Evolutionary conservation across 2,329 filamentous ascomycete species (phyloP), one percentile per base, ranked within the genome.

Genomic region (Neofusicoccum sp.): DNA sequence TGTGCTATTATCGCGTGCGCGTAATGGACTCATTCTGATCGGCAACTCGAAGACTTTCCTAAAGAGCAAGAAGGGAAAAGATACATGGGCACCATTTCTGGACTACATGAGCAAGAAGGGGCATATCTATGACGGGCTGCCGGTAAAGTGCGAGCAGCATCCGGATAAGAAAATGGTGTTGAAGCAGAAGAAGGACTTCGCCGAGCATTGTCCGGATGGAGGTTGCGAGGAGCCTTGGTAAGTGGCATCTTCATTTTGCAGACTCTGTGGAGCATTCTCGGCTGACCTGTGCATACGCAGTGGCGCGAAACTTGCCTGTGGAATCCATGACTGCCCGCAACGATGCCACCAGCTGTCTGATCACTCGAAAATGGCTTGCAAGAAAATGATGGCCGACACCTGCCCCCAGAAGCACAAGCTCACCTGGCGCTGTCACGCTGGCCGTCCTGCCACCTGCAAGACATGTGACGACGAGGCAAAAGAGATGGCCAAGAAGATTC

Each of bases 31-130:
- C 12, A 83, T 92, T n/a, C 79, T 93, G 66, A 84, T 92, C 47
- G 89, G 90, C 0, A 91, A 91, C 69, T 81, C 86, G 61, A 75
- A 84, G 0, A 93, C 90, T 0, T 92, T 92, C 66, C 80, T 85
- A 68, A 76, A 78, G 2, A 85, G 82, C 66, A 79, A 79, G 31
- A 88, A 87, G 69, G 87, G 87, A 1, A 80, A 78, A 43, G 72
- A 78, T 0, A 74, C 83, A 0, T 92, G 89, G 89, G 66, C 66
- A 0, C 79, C 79, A 0, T 83, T 90, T 28, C 84, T 92, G 43
- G 74, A 84, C 0, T 70, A 81, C 0, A 67, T 93, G 22, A 85
- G 84, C 56, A 67, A 76, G 0, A 77, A 80, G 1, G 76, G 78
- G 0, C 75, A 74, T 1, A 71, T 87, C 0, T 80, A 80, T 22